These are phyloP conservation scores for Penicillium chermesinum DNA, from an alignment of 495 filamentous ascomycete species.

Conservation along the genomic window DNA sequence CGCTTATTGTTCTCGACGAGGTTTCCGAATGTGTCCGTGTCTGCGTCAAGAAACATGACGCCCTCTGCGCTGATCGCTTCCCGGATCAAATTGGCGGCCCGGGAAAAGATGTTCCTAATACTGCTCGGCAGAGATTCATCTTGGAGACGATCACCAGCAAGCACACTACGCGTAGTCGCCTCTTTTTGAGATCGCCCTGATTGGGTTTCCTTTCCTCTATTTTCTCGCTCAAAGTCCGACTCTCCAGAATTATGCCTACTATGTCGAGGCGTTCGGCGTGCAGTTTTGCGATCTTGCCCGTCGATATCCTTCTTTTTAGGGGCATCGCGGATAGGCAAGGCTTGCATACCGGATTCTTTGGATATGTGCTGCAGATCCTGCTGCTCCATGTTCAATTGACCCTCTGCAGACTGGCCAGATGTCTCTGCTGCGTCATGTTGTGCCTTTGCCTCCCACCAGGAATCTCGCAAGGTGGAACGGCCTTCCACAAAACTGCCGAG, in stretches of 20 bases:
- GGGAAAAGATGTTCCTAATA: conserved; percentile 10
- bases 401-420: neutral
- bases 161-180: neutral
- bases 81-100: conserved; percentile 45
- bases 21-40: neutral
- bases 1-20: neutral
- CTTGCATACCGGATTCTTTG: neutral
- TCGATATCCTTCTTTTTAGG: neutral
- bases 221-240: too few species aligned
- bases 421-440: conserved; percentile 13
- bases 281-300: too few species aligned
- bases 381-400: neutral
- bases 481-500: conserved; percentile 32
- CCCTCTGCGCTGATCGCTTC: conserved; percentile 48
- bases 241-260: too few species aligned
- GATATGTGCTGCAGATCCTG: neutral
- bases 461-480: conserved; percentile 19
- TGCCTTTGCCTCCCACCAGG: conserved; percentile 10
- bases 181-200: neutral
- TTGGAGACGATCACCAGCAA: neutral
- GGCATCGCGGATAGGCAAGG: neutral
- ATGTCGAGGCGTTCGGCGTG: too few species aligned
- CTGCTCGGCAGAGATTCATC: neutral
- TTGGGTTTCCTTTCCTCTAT: neutral
- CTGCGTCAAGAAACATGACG: conserved; percentile 29